A percentile compares a stretch with the other conserved stretches of the same genome.
phyloP scores from a whole-genome alignment of 2,329 filamentous ascomycete genomes.

The Arthrocladium fulminans region DNA sequence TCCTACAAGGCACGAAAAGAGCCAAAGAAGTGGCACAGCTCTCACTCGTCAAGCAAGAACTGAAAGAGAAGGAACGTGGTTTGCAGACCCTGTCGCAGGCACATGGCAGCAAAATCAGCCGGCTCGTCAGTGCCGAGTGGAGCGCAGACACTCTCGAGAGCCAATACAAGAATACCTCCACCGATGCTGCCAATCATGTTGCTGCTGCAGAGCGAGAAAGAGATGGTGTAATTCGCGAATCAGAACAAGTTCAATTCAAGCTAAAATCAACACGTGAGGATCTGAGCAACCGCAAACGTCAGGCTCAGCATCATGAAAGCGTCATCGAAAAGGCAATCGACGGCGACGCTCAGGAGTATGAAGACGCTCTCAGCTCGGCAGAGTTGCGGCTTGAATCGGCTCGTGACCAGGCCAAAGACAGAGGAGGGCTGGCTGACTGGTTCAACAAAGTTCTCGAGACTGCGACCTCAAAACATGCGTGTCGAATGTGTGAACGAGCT shows the following conservation, averaged over 20 bases:
- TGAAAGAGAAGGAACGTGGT: conserved; percentile 62
- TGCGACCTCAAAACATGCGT: conserved; percentile 47
- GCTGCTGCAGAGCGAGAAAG: conserved; percentile 56
- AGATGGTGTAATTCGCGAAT: conserved; percentile 61
- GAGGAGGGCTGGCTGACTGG: conserved; percentile 59
- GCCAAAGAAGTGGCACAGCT: conserved; percentile 77
- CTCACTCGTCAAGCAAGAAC: conserved; percentile 71
- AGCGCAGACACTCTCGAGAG: conserved; percentile 58
- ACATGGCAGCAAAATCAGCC: conserved; percentile 61
- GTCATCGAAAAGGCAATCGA: conserved; percentile 53
- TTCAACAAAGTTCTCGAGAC: conserved; percentile 59
- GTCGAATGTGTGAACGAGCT: conserved; percentile 63
- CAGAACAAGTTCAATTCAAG: conserved; percentile 67
- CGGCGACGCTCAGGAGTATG: conserved; percentile 42
- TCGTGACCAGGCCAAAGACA: conserved; percentile 59
- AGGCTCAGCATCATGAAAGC: conserved; percentile 53
- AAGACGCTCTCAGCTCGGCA: conserved; percentile 43
- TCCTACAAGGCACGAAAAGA: conserved; percentile 71
- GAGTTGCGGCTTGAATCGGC: conserved; percentile 44
- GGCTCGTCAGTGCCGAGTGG: conserved; percentile 60
- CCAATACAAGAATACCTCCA: conserved; percentile 56
- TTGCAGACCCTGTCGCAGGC: conserved; percentile 69
- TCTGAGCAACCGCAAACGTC: conserved; percentile 54
- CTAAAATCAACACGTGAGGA: conserved; percentile 58
- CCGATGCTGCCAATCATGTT: conserved; percentile 41